Percentiles rank a stretch among this genome's conserved stretches.
Conservation (phyloP, 1,139 yeast genomes). For the Scheffersomyces illinoinensis region DNA sequence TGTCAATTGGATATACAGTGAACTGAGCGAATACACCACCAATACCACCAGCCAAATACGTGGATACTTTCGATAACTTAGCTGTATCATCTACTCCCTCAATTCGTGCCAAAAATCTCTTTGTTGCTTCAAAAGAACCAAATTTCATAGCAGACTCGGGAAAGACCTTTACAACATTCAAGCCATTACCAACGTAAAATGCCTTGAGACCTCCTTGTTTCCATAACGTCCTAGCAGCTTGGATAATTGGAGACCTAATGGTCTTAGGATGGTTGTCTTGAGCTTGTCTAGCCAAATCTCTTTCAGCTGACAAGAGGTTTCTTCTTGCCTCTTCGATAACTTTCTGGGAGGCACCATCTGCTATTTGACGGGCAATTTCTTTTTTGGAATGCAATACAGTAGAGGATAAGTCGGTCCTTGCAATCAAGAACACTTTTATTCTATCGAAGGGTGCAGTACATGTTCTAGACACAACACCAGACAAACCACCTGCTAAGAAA, state of each 20-base stretch:
- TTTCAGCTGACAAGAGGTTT: slow-evolving; percentile 27
- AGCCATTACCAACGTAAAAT: slow-evolving; percentile 93
- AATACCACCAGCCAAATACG: slow-evolving; percentile 90
- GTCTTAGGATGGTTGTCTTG: slow-evolving; percentile 32
- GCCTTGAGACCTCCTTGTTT: slow-evolving; percentile 84
- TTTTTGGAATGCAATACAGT: slow-evolving; percentile 61
- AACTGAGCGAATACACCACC: slow-evolving; percentile 95
- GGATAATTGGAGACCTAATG: slow-evolving; percentile 65
- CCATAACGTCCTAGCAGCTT: slow-evolving; percentile 82
- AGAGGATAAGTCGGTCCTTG: slow-evolving; percentile 80
- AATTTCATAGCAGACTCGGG: slow-evolving; percentile 98
- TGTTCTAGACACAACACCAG: slow-evolving; percentile 96
- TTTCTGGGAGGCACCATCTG: slow-evolving; percentile 36
- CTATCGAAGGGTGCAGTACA: slow-evolving; percentile 97
- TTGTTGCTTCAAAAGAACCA: slow-evolving; percentile 90
- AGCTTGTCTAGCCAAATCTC: slow-evolving; percentile 12
- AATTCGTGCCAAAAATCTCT: slow-evolving; percentile 67
- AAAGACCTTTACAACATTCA: slow-evolving; percentile 89
- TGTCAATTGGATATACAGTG: slow-evolving; percentile 94
- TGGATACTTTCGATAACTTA: slow-evolving; percentile 71
- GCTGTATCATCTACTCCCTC: slow-evolving; percentile 79
- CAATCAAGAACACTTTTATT: slow-evolving; percentile 88
- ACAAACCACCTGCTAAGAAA: slow-evolving; percentile 90
- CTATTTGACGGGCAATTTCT: slow-evolving; percentile 46
- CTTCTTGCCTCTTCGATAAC: slow-evolving; percentile 38